Base-by-base conservation (phyloP, 345 rosid species). In the Turnera subulata region DNA sequence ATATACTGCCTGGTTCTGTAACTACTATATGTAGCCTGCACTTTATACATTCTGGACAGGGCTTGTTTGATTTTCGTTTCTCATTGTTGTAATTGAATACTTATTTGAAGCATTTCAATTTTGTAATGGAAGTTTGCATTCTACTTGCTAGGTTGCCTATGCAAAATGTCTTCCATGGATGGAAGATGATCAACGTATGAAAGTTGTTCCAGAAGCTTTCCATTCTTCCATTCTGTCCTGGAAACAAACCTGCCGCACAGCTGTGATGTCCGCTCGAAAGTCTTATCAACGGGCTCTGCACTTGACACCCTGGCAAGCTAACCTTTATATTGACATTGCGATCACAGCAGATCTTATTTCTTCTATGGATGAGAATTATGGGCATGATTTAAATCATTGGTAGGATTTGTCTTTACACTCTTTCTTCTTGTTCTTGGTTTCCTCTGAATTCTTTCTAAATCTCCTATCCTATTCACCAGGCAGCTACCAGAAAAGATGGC, bases 231-330 rank as follows among this genome's bases (percentile, higher is more conserved):
- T 89, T 42, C 61, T 61, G 46, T 73, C 89, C 51, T 93, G 99
- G 99, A 83, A 78, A 67, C 79, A 70, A 74, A 72, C 74, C 25
- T 76, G 96, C 63, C 55, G 12, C 69, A 64, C 71, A 56, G 84
- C 86, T 61, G 86, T 81, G 50, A 62, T 69, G 23, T 83, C 83
- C 73, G 86, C 99, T 42, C 79, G 73, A 85, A 66, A 67, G 63
- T 84, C 86, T 19, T 93, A 87, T 71, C 96, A 89, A 71, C 72
- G 73, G 55, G 91, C 97, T 66, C 59, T 89, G 75, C 88, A 66
- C 67, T 76, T 89, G 85, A 62, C 88, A 62, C 97, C 99, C 18
- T 93, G 97, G 97, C 89, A 79, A 75, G 91, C 99, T 49, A 87
- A 78, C 61, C 59, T 89, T 37, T 93, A 93, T 67, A 65, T 76